A percentile compares a stretch with the other conserved stretches of the same genome.
Evolutionary conservation across 2,329 filamentous ascomycete genomes (phyloP).

Genomic region (Exophiala oligosperma): DNA sequence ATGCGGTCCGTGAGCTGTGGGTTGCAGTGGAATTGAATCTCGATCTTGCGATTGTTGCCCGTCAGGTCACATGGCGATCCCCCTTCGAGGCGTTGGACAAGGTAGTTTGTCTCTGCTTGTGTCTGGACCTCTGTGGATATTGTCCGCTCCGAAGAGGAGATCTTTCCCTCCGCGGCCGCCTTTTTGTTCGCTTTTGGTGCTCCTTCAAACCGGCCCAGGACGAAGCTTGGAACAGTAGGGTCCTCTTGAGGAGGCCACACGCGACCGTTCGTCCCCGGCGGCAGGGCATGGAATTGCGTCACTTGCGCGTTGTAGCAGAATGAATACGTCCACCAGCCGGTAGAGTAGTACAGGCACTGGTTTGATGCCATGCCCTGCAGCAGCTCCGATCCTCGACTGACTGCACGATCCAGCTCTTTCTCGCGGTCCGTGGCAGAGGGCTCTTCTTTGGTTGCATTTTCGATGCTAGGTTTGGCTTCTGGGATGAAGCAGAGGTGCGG

Average conservation of each 20-base stretch:
- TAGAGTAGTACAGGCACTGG: conserved; percentile 75
- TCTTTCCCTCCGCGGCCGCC: conserved; percentile 27
- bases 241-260: conserved; percentile 74
- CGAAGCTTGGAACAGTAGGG: conserved; percentile 70
- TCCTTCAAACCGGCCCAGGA: conserved; percentile 64
- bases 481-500: conserved; percentile 86
- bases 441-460: conserved; percentile 67
- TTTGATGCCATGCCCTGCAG: conserved; percentile 73
- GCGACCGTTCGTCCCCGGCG: conserved; percentile 66
- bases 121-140: conserved; percentile 67
- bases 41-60: conserved; percentile 75
- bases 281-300: conserved; percentile 84
- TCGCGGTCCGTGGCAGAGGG: conserved; percentile 67
- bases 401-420: conserved; percentile 75
- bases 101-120: conserved; percentile 79
- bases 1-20: conserved; percentile 75
- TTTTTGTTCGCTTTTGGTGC: conserved; percentile 24
- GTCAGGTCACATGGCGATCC: conserved; percentile 88
- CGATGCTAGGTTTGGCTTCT: conserved; percentile 59
- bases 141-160: conserved; percentile 26
- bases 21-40: conserved; percentile 77
- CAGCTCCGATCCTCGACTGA: conserved; percentile 75
- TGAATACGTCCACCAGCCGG: conserved; percentile 94
- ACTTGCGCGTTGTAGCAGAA: conserved; percentile 90
- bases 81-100: conserved; percentile 76